Percentiles rank a stretch among this genome's conserved stretches.
phyloP scores from a whole-genome alignment of 768 basidiomycete species.

The Rhizopogon vulgaris region DNA sequence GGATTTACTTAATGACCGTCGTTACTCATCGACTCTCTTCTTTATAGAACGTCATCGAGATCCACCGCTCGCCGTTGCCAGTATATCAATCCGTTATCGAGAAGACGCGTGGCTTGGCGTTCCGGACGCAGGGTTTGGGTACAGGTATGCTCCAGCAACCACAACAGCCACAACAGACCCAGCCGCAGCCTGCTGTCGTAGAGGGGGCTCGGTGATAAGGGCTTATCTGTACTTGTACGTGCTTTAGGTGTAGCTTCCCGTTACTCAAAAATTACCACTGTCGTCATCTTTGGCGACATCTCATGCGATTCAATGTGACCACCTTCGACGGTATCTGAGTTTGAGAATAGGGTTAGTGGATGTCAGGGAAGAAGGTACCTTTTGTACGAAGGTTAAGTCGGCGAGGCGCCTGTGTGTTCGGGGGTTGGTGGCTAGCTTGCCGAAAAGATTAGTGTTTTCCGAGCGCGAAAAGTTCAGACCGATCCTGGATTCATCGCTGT shows the following conservation, averaged over 20 bases:
- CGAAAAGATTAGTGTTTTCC: too few species aligned
- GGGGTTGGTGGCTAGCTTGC: too few species aligned
- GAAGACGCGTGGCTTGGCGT: slow-evolving; percentile 86
- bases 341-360: too few species aligned
- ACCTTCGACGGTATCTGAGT: not conserved
- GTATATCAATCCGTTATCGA: slow-evolving; percentile 94
- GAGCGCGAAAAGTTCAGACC: too few species aligned
- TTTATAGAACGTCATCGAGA: slow-evolving; percentile 90
- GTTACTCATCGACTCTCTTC: slow-evolving; percentile 6
- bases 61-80: slow-evolving; percentile 82
- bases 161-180: slow-evolving; percentile 23
- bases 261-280: not conserved
- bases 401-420: too few species aligned
- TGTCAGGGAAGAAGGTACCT: too few species aligned
- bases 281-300: not conserved
- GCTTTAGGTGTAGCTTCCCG: not conserved
- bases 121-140: slow-evolving; percentile 86
- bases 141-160: slow-evolving; percentile 52
- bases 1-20: not conserved
- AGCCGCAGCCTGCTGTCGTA: slow-evolving; percentile 19
- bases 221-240: not conserved
- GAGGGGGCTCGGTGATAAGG: slow-evolving; percentile 20
- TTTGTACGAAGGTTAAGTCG: too few species aligned
- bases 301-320: not conserved
- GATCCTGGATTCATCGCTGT: too few species aligned